Evolutionary conservation across 2,329 filamentous ascomycete species (phyloP).

Genomic region (Fusarium fracticaudum): DNA sequence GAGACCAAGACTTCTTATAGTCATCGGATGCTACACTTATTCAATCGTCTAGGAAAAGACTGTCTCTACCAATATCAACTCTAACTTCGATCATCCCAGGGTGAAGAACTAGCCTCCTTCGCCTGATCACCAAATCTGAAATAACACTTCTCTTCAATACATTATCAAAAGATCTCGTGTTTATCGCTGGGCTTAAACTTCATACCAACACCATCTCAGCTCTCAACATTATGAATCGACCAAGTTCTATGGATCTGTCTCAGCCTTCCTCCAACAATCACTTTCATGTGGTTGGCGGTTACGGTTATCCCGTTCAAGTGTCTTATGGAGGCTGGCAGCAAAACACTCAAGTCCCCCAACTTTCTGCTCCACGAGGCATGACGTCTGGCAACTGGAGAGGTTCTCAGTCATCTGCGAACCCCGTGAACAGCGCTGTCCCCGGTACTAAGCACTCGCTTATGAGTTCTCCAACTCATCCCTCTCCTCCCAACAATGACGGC

Average conservation of each 20-base stretch:
- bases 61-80: background rate
- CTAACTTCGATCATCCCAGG: background rate
- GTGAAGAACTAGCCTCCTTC: background rate
- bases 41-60: background rate
- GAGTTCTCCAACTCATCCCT: background rate
- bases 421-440: background rate
- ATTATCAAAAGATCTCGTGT: background rate
- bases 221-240: background rate
- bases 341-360: conserved; percentile 3
- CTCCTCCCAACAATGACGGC: background rate
- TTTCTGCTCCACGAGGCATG: conserved; percentile 34
- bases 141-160: conserved; percentile 1
- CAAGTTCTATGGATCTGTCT: conserved; percentile 5
- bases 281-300: background rate
- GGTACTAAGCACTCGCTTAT: conserved; percentile 26
- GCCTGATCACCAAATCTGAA: background rate
- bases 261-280: conserved; percentile 3
- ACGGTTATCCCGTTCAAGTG: conserved; percentile 8
- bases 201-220: background rate
- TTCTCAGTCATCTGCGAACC: conserved; percentile 10
- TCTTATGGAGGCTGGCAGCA: conserved; percentile 26
- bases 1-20: background rate
- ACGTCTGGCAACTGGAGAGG: conserved; percentile 36
- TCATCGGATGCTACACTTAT: background rate
- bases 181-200: background rate